Evolutionary conservation across 768 basidiomycete species (phyloP).

Genomic region (Termitomyces sp.): DNA sequence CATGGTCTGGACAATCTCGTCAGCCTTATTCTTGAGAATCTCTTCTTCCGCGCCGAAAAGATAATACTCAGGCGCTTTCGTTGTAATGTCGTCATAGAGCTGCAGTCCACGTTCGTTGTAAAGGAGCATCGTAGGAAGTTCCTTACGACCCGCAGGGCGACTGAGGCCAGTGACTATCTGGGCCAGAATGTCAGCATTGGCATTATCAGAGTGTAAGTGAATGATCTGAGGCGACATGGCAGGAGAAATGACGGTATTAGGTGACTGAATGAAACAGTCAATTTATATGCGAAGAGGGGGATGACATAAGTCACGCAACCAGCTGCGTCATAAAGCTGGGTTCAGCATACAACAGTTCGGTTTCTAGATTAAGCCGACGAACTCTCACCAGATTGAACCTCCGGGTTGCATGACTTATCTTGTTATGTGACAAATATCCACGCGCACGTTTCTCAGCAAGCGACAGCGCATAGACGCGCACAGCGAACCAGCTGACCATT

Average conservation of each 20-base stretch:
- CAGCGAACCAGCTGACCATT: background rate
- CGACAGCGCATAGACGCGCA: background rate
- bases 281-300: slow-evolving; percentile 6
- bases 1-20: slow-evolving; percentile 74
- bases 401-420: background rate
- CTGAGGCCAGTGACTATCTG: slow-evolving; percentile 52
- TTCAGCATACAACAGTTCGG: background rate
- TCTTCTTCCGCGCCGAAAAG: slow-evolving; percentile 85
- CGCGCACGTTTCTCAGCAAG: background rate
- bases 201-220: slow-evolving; percentile 34
- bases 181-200: slow-evolving; percentile 31
- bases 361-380: background rate
- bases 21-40: slow-evolving; percentile 66
- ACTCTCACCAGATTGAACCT: background rate
- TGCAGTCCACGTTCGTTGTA: slow-evolving; percentile 85
- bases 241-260: background rate
- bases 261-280: background rate
- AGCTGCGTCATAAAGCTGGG: background rate
- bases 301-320: slow-evolving; percentile 12
- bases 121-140: slow-evolving; percentile 75
- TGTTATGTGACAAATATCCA: background rate
- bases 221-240: slow-evolving; percentile 44
- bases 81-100: slow-evolving; percentile 84
- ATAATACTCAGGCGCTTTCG: slow-evolving; percentile 79
- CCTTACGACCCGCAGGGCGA: slow-evolving; percentile 48